Evolutionary conservation across 2,329 filamentous ascomycete genomes (phyloP).

Genomic region (Didymella pomorum): DNA sequence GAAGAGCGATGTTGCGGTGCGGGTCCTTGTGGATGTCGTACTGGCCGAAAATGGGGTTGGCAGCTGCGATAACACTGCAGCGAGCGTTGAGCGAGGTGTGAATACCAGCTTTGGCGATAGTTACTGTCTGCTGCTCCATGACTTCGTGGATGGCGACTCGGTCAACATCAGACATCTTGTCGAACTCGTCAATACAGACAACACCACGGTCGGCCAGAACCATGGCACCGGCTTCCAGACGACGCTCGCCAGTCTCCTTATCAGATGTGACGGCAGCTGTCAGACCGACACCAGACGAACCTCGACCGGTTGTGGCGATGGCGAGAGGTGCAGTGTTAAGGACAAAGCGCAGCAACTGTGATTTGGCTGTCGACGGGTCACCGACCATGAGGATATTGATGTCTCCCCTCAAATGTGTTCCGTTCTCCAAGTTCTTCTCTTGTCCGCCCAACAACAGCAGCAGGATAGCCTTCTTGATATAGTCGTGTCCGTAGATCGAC

Average conservation of each 20-base stretch:
- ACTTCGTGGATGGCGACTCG: slow-evolving; percentile 99
- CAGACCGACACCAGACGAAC: slow-evolving; percentile 96
- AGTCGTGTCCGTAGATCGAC: slow-evolving; percentile 95
- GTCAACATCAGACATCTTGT: slow-evolving; percentile 99
- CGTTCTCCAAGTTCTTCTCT: slow-evolving; percentile 98
- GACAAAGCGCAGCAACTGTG: slow-evolving; percentile 95
- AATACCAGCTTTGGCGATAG: slow-evolving; percentile 97
- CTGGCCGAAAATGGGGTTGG: slow-evolving; percentile 97
- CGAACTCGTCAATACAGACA: slow-evolving; percentile 98
- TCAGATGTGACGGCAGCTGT: slow-evolving; percentile 96
- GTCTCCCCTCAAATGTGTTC: slow-evolving; percentile 95
- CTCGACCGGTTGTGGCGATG: slow-evolving; percentile 95
- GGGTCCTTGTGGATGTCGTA: slow-evolving; percentile 99
- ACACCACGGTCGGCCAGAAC: slow-evolving; percentile 96
- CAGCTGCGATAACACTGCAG: slow-evolving; percentile 94
- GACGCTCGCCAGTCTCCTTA: slow-evolving; percentile 94
- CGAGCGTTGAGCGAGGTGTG: slow-evolving; percentile 96
- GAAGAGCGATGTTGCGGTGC: slow-evolving; percentile 96
- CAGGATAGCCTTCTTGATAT: slow-evolving; percentile 97
- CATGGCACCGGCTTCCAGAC: slow-evolving; percentile 97
- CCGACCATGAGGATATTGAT: slow-evolving; percentile 99
- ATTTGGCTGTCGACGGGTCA: slow-evolving; percentile 97
- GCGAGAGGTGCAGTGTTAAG: slow-evolving; percentile 95
- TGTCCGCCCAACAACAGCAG: slow-evolving; percentile 94
- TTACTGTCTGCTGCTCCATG: slow-evolving; percentile 99